Evolutionary conservation across 2,329 filamentous ascomycete genomes (phyloP), one percentile per base, ranked within the genome.

Genomic region (Aspergillus jensenii): DNA sequence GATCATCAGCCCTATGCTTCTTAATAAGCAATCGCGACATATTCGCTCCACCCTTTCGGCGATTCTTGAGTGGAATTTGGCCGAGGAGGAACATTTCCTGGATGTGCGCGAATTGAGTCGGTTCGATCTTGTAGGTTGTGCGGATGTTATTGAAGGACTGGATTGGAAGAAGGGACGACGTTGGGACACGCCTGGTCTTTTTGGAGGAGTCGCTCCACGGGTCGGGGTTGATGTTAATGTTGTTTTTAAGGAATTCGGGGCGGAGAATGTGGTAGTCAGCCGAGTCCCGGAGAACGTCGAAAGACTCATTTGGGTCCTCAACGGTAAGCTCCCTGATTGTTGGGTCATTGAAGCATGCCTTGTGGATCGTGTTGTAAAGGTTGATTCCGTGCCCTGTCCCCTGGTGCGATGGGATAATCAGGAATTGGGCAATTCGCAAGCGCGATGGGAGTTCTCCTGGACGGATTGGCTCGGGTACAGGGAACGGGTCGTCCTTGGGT

Each of bases 391-490:
- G 87, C 15, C 92, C 92, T 60, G 87, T 85, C 60, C 85, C 83
- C 71, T 97, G 93, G 74, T 91, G 96, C 6, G 91, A 89, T 2
- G 93, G 93, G 11, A 99, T 81, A 62, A 99, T 88, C 60, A 99
- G 71, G 74, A 98, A 98, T 73, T 99, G 95, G 0, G 93, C 96
- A 63, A 99, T 90, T 45, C 96, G 85, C 59, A 91, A 86, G 40
- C 93, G 87, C 66, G 88, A 89, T 12, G 90, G 89, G 2, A 93
- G 82, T 49, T 87, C 78, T 4, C 84, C 73, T 62, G 88, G 79
- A n/a, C 75, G 69, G 48, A 81, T 70, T n/a, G n/a, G 52, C 52
- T 72, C 77, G 68, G 63, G 71, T 58, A 52, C 78, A 27, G 76
- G 78, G 60, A 78, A 78, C 27, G 72, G 60, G 73, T 58, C 84